phyloP scores from a whole-genome alignment of 768 basidiomycete species.

The Tulasnella sp. region DNA sequence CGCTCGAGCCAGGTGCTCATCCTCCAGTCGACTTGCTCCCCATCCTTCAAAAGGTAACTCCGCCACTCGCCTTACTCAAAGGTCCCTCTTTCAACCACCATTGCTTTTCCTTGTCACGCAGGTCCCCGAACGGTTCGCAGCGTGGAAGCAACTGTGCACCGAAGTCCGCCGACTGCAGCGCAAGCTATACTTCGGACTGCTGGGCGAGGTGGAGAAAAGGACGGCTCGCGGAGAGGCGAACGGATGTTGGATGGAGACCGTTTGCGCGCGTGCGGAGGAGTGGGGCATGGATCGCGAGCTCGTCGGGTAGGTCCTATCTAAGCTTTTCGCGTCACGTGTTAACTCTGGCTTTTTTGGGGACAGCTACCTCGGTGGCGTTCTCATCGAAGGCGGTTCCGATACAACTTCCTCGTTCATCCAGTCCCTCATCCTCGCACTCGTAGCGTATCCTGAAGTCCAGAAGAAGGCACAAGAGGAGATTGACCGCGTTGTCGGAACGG shows the following conservation, averaged over 20 bases:
- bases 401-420: slow-evolving; percentile 22
- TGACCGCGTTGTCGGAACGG: slow-evolving; percentile 5
- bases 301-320: slow-evolving; percentile 18
- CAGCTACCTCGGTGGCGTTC: slow-evolving; percentile 25
- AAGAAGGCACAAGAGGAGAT: slow-evolving; percentile 13
- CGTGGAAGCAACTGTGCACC: slow-evolving; percentile 25
- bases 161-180: slow-evolving; percentile 22
- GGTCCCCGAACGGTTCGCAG: slow-evolving; percentile 28
- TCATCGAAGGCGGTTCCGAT: slow-evolving; percentile 27
- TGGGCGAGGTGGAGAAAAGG: slow-evolving; percentile 22
- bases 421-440: slow-evolving; percentile 10
- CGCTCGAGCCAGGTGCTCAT: slow-evolving; percentile 27
- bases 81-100: too few relatives aligned
- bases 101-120: background rate
- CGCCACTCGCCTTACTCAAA: too few relatives aligned
- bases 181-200: slow-evolving; percentile 24
- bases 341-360: background rate
- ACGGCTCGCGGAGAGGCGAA: slow-evolving; percentile 21
- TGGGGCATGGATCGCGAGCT: slow-evolving; percentile 22
- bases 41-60: slow-evolving; percentile 18
- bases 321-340: background rate
- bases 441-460: slow-evolving; percentile 4
- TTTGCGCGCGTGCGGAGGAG: slow-evolving; percentile 21
- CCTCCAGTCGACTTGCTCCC: slow-evolving; percentile 30
- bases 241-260: slow-evolving; percentile 27